These are phyloP conservation scores for Oxyria digyna DNA, from an alignment of 148 eudicot species.

Conservation along the genomic window DNA sequence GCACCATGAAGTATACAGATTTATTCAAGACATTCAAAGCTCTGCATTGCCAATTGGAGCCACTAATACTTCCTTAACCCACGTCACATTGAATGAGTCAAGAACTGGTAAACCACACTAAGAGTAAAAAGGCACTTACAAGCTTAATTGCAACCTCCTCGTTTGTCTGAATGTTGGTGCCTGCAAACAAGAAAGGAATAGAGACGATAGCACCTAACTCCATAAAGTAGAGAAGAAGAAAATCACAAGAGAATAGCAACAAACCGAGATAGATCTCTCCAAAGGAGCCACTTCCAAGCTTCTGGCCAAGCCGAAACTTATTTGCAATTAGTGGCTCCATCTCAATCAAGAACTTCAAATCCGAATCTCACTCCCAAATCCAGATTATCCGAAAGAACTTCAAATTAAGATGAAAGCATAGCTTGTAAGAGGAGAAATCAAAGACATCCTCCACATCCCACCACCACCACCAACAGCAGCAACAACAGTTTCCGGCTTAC, in stretches of 20 bases:
- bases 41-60: slow-evolving; percentile 4
- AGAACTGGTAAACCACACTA: not conserved
- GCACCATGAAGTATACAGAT: too few relatives aligned
- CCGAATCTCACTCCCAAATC: not conserved
- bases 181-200: slow-evolving; percentile 18
- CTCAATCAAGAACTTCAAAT: slow-evolving; percentile 11
- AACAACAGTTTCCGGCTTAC: not conserved
- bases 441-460: not conserved
- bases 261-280: slow-evolving; percentile 81
- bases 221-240: not conserved
- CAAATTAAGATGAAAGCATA: not conserved
- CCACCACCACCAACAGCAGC: not conserved
- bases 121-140: slow-evolving; percentile 28
- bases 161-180: slow-evolving; percentile 66
- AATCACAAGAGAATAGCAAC: not conserved
- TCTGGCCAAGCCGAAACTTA: slow-evolving; percentile 62
- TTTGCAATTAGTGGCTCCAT: slow-evolving; percentile 75
- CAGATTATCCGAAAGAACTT: not conserved
- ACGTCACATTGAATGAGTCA: not conserved
- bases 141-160: slow-evolving; percentile 77
- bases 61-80: not conserved
- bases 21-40: not conserved
- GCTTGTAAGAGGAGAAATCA: not conserved
- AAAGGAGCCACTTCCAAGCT: slow-evolving; percentile 73
- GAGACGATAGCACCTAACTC: not conserved